A percentile compares a stretch with the other conserved stretches of the same genome.
phyloP scores from a whole-genome alignment of 2,329 filamentous ascomycete genomes.

The Alternaria hordeiaustralica region DNA sequence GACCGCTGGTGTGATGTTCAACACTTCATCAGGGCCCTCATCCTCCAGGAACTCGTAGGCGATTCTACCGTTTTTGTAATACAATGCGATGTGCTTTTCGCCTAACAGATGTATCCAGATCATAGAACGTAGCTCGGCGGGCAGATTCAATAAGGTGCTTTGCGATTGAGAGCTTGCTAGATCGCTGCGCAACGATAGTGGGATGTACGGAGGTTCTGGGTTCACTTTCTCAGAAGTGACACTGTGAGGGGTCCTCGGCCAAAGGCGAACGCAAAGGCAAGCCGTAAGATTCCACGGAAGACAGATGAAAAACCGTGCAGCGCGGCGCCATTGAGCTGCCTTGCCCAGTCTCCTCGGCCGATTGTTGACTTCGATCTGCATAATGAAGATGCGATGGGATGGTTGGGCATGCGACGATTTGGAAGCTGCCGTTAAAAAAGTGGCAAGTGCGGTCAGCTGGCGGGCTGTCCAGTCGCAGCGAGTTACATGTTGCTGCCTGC shows the following conservation, averaged over 20 bases:
- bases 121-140: neutral
- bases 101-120: neutral
- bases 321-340: neutral
- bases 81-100: neutral
- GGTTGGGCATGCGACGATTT: too few species aligned
- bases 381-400: neutral
- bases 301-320: rapidly evolving
- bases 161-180: neutral
- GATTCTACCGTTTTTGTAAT: neutral
- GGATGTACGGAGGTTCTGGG: neutral
- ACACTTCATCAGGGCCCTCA: neutral
- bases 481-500: neutral
- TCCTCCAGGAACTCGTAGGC: neutral
- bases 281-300: neutral
- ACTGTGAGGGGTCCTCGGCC: neutral
- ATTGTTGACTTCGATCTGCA: neutral
- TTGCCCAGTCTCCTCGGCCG: neutral
- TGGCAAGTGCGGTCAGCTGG: too few species aligned
- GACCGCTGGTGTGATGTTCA: neutral
- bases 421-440: too few species aligned
- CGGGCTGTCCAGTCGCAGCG: too few species aligned
- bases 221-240: neutral
- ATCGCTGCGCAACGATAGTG: neutral
- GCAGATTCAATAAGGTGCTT: neutral
- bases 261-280: neutral